These are phyloP conservation scores for Aspergillus alliaceus DNA, from an alignment of 2,329 filamentous ascomycete species.

Conservation along the genomic window DNA sequence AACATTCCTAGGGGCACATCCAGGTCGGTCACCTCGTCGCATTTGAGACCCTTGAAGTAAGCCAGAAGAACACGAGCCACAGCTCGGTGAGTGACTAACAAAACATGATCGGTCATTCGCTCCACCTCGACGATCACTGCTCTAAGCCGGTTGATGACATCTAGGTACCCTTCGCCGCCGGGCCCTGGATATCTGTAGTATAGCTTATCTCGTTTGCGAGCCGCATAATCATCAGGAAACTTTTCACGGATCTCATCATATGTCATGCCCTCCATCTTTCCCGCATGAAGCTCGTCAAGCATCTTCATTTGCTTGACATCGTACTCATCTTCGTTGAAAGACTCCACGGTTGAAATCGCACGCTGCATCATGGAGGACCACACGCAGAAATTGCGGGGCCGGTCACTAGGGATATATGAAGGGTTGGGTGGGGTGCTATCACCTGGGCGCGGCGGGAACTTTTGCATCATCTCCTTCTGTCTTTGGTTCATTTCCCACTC, in stretches of 20 bases:
- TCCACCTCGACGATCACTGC: constrained; percentile 97
- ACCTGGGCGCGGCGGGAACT: constrained; percentile 86
- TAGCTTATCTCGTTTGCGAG: constrained; percentile 81
- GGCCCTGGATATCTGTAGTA: constrained; percentile 96
- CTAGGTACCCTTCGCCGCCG: constrained; percentile 92
- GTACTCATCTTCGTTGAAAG: constrained; percentile 93
- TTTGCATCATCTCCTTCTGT: constrained; percentile 71
- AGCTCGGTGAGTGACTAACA: constrained; percentile 89
- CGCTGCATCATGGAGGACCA: constrained; percentile 98
- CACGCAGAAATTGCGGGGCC: constrained; percentile 87
- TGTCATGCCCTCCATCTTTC: constrained; percentile 90
- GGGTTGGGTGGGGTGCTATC: constrained; percentile 95
- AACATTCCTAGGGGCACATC: constrained; percentile 92
- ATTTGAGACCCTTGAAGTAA: constrained; percentile 90
- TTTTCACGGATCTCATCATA: constrained; percentile 84
- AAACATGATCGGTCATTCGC: constrained; percentile 91
- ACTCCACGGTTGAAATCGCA: constrained; percentile 81
- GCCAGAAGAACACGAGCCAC: constrained; percentile 90
- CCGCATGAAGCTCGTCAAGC: constrained; percentile 94
- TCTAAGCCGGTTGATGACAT: constrained; percentile 91
- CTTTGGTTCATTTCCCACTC: constrained; percentile 83
- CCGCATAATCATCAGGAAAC: constrained; percentile 76
- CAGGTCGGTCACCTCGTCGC: constrained; percentile 89
- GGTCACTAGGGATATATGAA: constrained; percentile 61
- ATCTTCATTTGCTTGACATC: constrained; percentile 98